Percentiles rank a stretch among this genome's conserved stretches.
Conservation (phyloP, 345 rosid species). For the Eucalyptus erythrocorys region DNA sequence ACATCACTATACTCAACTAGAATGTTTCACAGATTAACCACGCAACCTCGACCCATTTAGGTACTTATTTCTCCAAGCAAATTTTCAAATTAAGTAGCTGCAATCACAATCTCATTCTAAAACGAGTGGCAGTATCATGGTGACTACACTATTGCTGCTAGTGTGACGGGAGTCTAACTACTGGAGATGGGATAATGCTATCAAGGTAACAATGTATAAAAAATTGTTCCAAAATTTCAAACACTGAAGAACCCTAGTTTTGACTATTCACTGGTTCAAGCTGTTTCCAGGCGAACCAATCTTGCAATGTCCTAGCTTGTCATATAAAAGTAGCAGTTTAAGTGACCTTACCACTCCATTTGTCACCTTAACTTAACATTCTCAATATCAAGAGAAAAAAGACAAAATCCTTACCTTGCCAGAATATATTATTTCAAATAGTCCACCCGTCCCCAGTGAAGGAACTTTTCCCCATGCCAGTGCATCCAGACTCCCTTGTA, state of each 20-base stretch:
- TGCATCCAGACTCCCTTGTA: conserved; percentile 74
- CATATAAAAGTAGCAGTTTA: neutral
- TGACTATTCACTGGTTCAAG: neutral
- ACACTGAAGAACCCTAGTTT: neutral
- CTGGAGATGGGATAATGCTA: neutral
- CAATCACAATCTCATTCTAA: no score
- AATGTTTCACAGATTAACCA: no score
- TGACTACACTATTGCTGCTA: no score
- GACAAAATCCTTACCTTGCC: conserved; percentile 29
- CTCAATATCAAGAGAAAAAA: neutral
- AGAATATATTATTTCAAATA: conserved; percentile 57
- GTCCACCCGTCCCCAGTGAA: conserved; percentile 58
- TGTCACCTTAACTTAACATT: neutral
- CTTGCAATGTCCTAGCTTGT: neutral
- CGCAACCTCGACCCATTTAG: no score
- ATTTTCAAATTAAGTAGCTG: no score
- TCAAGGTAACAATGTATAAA: neutral
- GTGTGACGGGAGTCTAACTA: neutral
- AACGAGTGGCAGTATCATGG: no score
- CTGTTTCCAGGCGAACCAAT: neutral
- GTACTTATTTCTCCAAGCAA: no score
- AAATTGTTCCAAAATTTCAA: neutral
- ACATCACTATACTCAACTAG: no score
- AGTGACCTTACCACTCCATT: neutral
- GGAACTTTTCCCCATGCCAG: conserved; percentile 87